phyloP scores from a whole-genome alignment of 495 filamentous ascomycete genomes.

The Cryomyces minteri region DNA sequence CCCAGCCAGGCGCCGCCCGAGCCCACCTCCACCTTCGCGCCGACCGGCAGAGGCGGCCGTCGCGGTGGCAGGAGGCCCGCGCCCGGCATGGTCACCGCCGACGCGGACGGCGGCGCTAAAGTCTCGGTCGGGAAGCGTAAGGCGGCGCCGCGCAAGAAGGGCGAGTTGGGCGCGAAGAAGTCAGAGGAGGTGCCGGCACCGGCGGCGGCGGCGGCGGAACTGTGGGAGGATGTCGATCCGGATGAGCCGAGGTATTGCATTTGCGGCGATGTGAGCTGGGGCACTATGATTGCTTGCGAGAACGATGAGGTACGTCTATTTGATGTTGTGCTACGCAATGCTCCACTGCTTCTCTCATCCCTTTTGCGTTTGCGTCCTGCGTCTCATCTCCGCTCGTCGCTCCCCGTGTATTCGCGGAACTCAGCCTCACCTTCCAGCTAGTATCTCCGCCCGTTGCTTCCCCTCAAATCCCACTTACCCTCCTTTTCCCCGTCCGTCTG shows the following conservation, averaged over 20 bases:
- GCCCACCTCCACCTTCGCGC: conserved; percentile 15
- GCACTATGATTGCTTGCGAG: conserved; percentile 91
- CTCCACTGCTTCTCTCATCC: background rate
- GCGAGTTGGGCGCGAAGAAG: conserved; percentile 23
- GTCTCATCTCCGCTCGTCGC: conserved; percentile 10
- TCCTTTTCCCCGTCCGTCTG: too few relatives aligned
- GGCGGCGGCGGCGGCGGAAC: conserved; percentile 24
- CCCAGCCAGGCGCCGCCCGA: conserved; percentile 11
- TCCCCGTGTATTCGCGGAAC: background rate
- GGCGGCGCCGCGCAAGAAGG: conserved; percentile 39
- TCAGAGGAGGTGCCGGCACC: background rate
- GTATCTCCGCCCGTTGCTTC: conserved; percentile 8
- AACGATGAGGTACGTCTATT: conserved; percentile 56
- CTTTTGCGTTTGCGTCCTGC: background rate
- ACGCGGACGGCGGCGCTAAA: conserved; percentile 49
- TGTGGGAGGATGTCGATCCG: conserved; percentile 65
- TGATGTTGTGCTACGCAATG: background rate
- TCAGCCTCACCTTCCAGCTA: background rate
- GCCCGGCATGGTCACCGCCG: conserved; percentile 53
- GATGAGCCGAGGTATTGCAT: conserved; percentile 80
- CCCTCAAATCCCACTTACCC: too few relatives aligned
- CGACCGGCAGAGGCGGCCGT: background rate
- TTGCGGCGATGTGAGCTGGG: conserved; percentile 82
- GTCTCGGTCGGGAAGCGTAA: conserved; percentile 65
- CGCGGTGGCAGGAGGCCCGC: conserved; percentile 48